Evolutionary conservation across 106 monocot genomes (phyloP).

Genomic region (Dactylorhiza incarnata): DNA sequence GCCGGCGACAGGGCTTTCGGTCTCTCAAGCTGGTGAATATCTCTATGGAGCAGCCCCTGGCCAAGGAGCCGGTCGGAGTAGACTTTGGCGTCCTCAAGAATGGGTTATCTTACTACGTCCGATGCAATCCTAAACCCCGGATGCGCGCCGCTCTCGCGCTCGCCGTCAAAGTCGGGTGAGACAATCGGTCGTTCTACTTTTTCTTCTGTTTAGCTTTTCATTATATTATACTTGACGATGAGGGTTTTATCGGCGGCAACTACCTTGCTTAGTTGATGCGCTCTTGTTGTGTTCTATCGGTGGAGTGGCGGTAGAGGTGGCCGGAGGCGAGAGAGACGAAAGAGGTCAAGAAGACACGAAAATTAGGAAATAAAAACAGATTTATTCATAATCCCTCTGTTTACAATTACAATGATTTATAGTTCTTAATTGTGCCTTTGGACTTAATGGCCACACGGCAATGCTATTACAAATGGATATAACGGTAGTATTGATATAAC

Average conservation of each 20-base stretch:
- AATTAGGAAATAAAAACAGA: too few species aligned
- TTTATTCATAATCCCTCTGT: too few species aligned
- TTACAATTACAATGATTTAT: too few species aligned
- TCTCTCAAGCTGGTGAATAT: slow-evolving; percentile 93
- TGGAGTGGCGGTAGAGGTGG: too few species aligned
- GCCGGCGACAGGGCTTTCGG: slow-evolving; percentile 65
- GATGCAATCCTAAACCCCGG: slow-evolving; percentile 84
- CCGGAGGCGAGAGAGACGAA: too few species aligned
- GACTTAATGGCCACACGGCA: too few species aligned
- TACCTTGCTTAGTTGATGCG: background rate
- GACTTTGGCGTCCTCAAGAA: slow-evolving; percentile 86
- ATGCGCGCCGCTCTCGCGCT: slow-evolving; percentile 99
- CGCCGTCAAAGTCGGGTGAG: slow-evolving; percentile 99
- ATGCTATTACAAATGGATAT: too few species aligned
- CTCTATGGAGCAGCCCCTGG: slow-evolving; percentile 66
- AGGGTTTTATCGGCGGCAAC: background rate
- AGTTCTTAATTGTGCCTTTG: too few species aligned
- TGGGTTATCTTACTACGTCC: slow-evolving; percentile 94
- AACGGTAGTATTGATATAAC: too few species aligned
- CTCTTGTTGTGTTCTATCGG: background rate
- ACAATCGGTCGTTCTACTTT: slow-evolving; percentile 1
- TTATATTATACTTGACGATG: background rate
- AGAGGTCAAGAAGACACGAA: too few species aligned
- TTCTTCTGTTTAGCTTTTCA: background rate
- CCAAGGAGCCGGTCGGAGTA: slow-evolving; percentile 75